Conservation (phyloP, 352 stramenopile genomes). For the Globisporangium yorkense region DNA sequence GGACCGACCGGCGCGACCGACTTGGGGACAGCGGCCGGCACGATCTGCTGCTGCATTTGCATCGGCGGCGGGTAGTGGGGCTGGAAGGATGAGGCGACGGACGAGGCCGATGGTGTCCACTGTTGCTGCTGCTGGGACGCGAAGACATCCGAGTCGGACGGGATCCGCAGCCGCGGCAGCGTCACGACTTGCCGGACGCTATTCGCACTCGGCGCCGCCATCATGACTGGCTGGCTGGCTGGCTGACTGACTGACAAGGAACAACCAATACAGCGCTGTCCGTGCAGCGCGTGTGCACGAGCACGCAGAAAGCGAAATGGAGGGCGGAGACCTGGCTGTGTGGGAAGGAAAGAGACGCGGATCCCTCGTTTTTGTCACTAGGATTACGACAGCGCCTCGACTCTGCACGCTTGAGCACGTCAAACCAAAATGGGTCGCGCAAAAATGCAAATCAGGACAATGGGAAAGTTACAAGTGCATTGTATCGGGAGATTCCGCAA, state of each 20-base stretch:
- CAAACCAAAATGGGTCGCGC: too few relatives aligned
- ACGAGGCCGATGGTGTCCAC: not conserved
- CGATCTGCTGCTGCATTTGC: not conserved
- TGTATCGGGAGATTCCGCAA: too few relatives aligned
- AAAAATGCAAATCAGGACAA: too few relatives aligned
- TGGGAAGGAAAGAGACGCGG: not conserved
- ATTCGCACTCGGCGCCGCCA: not conserved
- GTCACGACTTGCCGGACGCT: slow-evolving; percentile 1
- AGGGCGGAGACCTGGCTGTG: not conserved
- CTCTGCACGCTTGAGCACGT: too few relatives aligned
- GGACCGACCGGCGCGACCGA: slow-evolving; percentile 14
- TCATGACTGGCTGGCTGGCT: too few relatives aligned
- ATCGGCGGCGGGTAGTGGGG: not conserved
- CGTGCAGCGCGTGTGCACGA: not conserved
- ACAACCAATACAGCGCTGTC: too few relatives aligned
- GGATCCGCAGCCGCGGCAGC: slow-evolving; percentile 14
- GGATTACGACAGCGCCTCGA: too few relatives aligned
- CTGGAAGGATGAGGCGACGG: slow-evolving; percentile 1
- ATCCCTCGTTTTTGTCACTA: too few relatives aligned
- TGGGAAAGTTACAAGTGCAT: too few relatives aligned
- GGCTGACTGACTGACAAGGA: too few relatives aligned
- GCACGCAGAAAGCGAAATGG: not conserved
- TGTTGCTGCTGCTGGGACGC: slow-evolving; percentile 3
- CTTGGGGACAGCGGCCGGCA: not conserved
- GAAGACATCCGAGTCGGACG: slow-evolving; percentile 13